Base-by-base conservation (phyloP, 2,329 filamentous ascomycete genomes). In the Botryotinia globosa region DNA sequence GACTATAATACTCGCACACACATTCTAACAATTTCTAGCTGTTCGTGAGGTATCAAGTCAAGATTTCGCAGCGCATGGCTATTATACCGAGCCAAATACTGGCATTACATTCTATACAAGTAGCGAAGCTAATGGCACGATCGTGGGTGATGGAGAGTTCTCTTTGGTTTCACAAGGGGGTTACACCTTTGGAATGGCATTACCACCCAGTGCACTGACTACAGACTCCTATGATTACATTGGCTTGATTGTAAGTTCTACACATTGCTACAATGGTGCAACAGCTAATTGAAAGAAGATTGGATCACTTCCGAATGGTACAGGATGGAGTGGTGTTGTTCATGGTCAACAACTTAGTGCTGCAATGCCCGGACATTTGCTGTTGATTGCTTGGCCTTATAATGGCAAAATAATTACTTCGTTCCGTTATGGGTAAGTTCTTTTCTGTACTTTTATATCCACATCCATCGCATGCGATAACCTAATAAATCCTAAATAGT, bases 301-400 rank as follows among this genome's bases (percentile, higher is more conserved):
- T 74, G 87, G 86, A 78, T 84, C 82, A 84, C 85, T 78, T 77
- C 83, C 72, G 5, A 83, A 83, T 29, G 80, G 82, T 4, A 85
- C 84, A 37, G 89, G 88, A 25, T 90, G 87, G 86, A 86, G 87
- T 77, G 88, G 88, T 75, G 77, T 91, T 32, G 85, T 86, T 0
- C 83, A 90, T 70, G 85, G 85, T 16, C 85, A 86, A 7, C 82
- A 83, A 66, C 64, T 69, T 20, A 75, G 76, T 68, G 79, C 76
- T 62, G 72, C 74, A 48, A 91, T 91, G 89, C 86, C 85, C 12
- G 85, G 85, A 75, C 85, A 85, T 54, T 81, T 91, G 4, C 84
- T 91, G 69, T 81, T 91, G 25, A 82, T 89, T 75, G 87, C 87
- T 3, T 91, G 87, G 84, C 85, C 88, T 58, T 83, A 86, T 74